Percentiles rank a stretch among this genome's conserved stretches.
phyloP scores from a whole-genome alignment of 2,329 filamentous ascomycete genomes.

The Xylariaceae sp. region DNA sequence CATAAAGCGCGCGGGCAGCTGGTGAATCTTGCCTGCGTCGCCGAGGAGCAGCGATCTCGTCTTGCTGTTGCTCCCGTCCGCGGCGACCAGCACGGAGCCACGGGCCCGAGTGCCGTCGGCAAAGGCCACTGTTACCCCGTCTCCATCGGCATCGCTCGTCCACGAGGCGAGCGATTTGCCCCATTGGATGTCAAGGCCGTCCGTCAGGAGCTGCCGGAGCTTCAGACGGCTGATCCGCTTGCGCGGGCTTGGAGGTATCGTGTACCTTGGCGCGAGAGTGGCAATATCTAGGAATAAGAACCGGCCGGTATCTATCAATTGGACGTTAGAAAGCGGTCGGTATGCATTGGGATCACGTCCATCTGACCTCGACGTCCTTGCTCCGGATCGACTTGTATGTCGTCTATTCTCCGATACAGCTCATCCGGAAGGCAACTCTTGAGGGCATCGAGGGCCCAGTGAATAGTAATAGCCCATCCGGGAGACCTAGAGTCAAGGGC shows the following conservation, averaged over 20 bases:
- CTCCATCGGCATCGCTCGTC: background rate
- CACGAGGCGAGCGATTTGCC: slow-evolving; percentile 4
- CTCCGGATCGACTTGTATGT: slow-evolving; percentile 6
- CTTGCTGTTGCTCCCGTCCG: slow-evolving; percentile 7
- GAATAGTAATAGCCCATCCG: slow-evolving; percentile 7
- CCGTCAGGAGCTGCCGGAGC: slow-evolving; percentile 2
- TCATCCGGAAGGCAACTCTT: slow-evolving; percentile 1
- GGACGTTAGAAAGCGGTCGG: background rate
- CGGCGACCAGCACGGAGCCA: slow-evolving; percentile 6
- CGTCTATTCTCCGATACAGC: background rate
- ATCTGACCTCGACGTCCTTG: slow-evolving; percentile 4
- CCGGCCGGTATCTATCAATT: slow-evolving; percentile 4
- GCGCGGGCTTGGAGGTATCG: slow-evolving; percentile 5
- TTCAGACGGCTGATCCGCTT: slow-evolving; percentile 4
- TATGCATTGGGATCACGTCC: background rate
- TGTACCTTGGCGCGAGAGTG: slow-evolving; percentile 1
- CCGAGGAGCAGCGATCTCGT: background rate
- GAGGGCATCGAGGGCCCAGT: slow-evolving; percentile 6
- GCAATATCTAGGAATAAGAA: slow-evolving; percentile 8
- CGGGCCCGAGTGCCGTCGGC: slow-evolving; percentile 2
- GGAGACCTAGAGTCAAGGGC: background rate
- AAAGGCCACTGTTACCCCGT: slow-evolving; percentile 4
- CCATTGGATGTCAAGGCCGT: slow-evolving; percentile 5
- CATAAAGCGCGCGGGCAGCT: slow-evolving; percentile 5
- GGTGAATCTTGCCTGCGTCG: background rate